Conservation (phyloP, 179 eudicot genomes). For the Silene noctiflora region DNA sequence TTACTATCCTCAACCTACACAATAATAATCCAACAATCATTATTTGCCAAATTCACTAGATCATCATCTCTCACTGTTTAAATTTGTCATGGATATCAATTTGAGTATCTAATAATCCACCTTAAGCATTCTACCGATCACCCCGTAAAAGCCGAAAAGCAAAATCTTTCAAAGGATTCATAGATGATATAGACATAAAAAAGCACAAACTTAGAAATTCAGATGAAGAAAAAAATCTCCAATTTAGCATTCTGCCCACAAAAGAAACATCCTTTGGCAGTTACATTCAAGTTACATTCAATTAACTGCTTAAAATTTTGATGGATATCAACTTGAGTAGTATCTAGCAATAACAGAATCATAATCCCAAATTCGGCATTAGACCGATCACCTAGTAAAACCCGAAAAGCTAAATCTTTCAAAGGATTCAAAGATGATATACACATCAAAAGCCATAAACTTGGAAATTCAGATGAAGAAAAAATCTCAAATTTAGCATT, state of each 20-base stretch:
- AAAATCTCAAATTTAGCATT: not conserved
- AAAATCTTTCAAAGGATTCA: not conserved
- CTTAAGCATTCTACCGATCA: not conserved
- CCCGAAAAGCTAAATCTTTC: not conserved
- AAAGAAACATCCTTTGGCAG: not conserved
- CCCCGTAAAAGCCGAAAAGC: not conserved
- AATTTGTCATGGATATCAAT: no score
- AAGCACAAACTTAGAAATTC: not conserved
- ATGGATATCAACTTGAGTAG: no score
- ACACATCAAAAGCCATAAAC: not conserved
- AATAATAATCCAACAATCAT: conserved; percentile 1
- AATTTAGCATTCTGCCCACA: not conserved
- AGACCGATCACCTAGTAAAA: not conserved
- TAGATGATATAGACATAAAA: not conserved
- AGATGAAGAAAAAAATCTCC: not conserved
- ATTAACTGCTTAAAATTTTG: not conserved
- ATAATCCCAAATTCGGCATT: no score
- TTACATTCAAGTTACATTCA: not conserved
- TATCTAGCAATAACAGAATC: no score
- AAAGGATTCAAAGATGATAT: not conserved
- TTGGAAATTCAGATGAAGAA: not conserved
- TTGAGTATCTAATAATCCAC: no score
- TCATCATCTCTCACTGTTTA: not conserved
- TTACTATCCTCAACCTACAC: conserved; percentile 32
- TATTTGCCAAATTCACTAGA: not conserved